phyloP scores from a whole-genome alignment of 306 rosid species.

The Astragalus membranaceus region DNA sequence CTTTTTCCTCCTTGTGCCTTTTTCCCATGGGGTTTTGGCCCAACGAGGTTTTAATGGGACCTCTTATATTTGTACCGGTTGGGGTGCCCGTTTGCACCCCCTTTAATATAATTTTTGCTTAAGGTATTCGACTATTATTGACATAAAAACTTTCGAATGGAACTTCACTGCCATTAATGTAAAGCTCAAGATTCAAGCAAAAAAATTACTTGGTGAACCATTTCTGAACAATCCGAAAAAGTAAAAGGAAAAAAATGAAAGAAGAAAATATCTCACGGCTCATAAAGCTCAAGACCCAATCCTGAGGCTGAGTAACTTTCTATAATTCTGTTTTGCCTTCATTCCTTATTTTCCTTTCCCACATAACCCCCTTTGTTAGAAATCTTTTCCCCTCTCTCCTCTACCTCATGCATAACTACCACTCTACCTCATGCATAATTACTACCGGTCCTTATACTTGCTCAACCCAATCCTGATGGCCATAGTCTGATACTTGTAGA shows the following conservation, averaged over 20 bases:
- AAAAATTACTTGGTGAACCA: background rate
- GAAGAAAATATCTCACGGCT: slow-evolving; percentile 4
- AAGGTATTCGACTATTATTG: too few species aligned
- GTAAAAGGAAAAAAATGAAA: background rate
- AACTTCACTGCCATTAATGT: too few species aligned
- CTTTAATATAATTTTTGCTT: too few species aligned
- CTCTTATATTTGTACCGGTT: too few species aligned
- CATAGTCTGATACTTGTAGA: too few species aligned
- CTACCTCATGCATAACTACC: background rate
- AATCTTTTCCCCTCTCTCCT: background rate
- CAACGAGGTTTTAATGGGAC: too few species aligned
- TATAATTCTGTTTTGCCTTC: background rate
- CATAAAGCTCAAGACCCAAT: background rate
- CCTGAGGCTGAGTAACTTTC: background rate
- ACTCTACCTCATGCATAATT: too few species aligned
- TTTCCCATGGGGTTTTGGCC: too few species aligned
- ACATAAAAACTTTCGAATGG: too few species aligned
- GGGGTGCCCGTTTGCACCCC: too few species aligned
- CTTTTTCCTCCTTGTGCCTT: too few species aligned
- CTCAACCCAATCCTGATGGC: too few species aligned
- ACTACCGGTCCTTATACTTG: background rate
- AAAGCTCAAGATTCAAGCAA: background rate
- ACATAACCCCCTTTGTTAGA: background rate
- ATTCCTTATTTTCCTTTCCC: background rate
- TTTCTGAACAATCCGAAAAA: background rate